These are phyloP conservation scores for Fistulina hepatica DNA, from an alignment of 1,284 basidiomycete species.

Conservation along the genomic window DNA sequence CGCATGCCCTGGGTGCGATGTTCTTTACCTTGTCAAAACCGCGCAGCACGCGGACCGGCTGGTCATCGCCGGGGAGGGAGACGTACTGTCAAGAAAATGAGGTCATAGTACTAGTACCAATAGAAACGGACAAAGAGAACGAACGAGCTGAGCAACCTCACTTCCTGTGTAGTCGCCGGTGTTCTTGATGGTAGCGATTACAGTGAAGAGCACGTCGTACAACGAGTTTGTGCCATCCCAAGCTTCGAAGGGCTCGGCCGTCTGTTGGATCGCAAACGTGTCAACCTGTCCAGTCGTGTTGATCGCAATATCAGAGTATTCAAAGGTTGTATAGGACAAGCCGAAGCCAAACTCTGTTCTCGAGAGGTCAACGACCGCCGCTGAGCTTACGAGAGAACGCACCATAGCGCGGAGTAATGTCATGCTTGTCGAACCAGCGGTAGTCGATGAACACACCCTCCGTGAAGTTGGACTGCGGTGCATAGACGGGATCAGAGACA, in stretches of 20 bases:
- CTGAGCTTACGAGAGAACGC: no score
- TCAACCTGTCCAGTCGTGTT: slow-evolving; percentile 6
- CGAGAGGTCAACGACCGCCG: no score
- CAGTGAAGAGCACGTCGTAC: slow-evolving; percentile 10
- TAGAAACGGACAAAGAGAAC: slow-evolving; percentile 1
- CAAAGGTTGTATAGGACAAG: slow-evolving; percentile 8
- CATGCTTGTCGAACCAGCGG: slow-evolving; percentile 10
- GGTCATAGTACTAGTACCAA: background rate
- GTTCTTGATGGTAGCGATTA: slow-evolving; percentile 5
- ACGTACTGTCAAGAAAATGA: background rate
- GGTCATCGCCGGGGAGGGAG: slow-evolving; percentile 6
- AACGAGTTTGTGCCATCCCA: slow-evolving; percentile 3
- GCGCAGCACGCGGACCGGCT: slow-evolving; percentile 7
- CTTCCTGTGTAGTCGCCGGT: slow-evolving; percentile 3
- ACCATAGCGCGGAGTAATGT: slow-evolving; percentile 10
- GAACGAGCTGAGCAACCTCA: slow-evolving; percentile 8
- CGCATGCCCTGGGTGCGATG: slow-evolving; percentile 2
- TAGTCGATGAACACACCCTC: slow-evolving; percentile 10
- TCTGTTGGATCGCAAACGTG: slow-evolving; percentile 7
- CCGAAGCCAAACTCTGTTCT: slow-evolving; percentile 11
- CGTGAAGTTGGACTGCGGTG: slow-evolving; percentile 8
- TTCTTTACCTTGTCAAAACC: slow-evolving; percentile 10
- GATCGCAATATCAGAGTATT: slow-evolving; percentile 5
- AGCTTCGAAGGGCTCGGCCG: slow-evolving; percentile 5
- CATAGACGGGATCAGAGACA: slow-evolving; percentile 3